These are phyloP conservation scores for Yarrowia bubula DNA, from an alignment of 805 yeast genomes.

Conservation along the genomic window DNA sequence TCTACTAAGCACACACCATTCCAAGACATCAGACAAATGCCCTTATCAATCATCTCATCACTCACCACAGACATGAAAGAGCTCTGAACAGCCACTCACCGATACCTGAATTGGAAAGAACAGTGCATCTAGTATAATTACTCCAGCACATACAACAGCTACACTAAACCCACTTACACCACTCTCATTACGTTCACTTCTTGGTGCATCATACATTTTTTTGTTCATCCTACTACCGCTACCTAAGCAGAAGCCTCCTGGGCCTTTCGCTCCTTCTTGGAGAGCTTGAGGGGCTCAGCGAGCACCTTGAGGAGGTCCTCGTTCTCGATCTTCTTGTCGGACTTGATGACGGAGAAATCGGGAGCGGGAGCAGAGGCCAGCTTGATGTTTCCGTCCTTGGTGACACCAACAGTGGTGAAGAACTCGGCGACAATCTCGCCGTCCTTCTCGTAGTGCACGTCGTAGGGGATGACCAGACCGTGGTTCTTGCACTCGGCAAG, in stretches of 20 bases:
- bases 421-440: conserved; percentile 66
- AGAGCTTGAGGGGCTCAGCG: conserved; percentile 50
- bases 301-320: conserved; percentile 50
- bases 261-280: conserved; percentile 42
- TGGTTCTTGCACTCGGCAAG: conserved; percentile 70
- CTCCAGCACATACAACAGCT: too few relatives aligned
- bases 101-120: too few relatives aligned
- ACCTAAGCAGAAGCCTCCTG: conserved; percentile 38
- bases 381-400: conserved; percentile 68
- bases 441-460: conserved; percentile 63
- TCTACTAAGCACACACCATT: too few relatives aligned
- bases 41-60: too few relatives aligned
- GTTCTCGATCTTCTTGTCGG: conserved; percentile 56
- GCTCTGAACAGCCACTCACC: too few relatives aligned
- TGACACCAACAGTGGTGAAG: conserved; percentile 72
- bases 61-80: too few relatives aligned
- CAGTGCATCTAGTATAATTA: too few relatives aligned
- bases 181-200: too few relatives aligned
- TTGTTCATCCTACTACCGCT: neutral
- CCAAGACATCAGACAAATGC: too few relatives aligned
- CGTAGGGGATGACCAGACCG: conserved; percentile 64
- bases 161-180: too few relatives aligned
- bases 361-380: conserved; percentile 53
- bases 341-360: conserved; percentile 51
- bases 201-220: neutral